Evolutionary conservation across 2,329 filamentous ascomycete species (phyloP), one percentile per base, ranked within the genome.

Genomic region (Pseudopyricularia javanii): DNA sequence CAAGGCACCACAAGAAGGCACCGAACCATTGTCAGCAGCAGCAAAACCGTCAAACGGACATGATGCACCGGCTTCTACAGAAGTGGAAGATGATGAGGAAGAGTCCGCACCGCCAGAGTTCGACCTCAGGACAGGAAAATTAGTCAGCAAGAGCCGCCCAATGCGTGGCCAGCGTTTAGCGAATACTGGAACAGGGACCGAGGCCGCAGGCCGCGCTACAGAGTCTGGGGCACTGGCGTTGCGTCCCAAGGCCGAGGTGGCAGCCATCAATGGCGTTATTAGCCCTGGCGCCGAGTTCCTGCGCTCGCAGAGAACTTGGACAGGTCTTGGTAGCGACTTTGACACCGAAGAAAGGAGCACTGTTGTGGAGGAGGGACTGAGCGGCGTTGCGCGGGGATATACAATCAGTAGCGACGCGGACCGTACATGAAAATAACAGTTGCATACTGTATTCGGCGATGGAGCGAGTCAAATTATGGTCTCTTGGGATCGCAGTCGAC

Each of bases 251-350:
- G 82, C 85, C 3, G 86, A 95, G 58, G 59, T 97, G 17, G 85
- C 88, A 0, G 83, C 83, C 47, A 82, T 97, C 59, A 91, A 91
- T 51, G 89, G 90, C 7, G 80, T 91, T 0, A 75, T 86, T n/a
- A 97, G 91, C 47, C 93, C 93, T 0, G 93, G 89, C 0, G 93
- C 93, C 0, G 88, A 96, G 65, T 97, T 80, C 60, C 70, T 98
- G 57, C 79, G 85, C 32, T 86, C 85, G 3, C 80, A 91, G 61
- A 73, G 93, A 54, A 95, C 88, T 4, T 98, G 93, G 93, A 86
- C 86, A 62, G 93, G 93, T 0, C 69, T 98, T 24, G 93, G 93
- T 0, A 95, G 82, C 56, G 93, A 98, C 64, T 94, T 90, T 61
- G 74, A 76, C 68, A 52, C 56, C 4, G 58, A 55, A 14, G 75